Conservation (phyloP, 306 rosid species). For the Begonia loranthoides region DNA sequence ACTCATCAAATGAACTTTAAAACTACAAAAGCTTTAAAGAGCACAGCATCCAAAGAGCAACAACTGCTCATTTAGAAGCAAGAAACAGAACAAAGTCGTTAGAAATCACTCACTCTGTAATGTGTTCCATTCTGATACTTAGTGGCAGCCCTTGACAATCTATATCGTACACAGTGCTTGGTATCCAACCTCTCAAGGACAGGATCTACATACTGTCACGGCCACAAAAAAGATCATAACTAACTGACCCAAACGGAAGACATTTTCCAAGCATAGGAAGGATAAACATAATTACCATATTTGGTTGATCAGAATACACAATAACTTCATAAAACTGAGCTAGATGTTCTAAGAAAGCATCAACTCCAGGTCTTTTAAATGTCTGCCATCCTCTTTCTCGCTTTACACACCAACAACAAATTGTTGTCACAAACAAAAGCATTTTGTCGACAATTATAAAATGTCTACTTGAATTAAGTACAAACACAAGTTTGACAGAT, state of each 20-base stretch:
- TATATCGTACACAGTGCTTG: constrained; percentile 67
- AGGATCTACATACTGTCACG: constrained; percentile 83
- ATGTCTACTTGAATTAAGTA: neutral
- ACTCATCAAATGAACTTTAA: neutral
- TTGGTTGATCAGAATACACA: constrained; percentile 77
- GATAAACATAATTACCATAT: constrained; percentile 42
- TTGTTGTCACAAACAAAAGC: constrained; percentile 9
- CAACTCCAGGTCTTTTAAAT: constrained; percentile 94
- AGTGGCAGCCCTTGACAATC: constrained; percentile 85
- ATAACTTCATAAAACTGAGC: constrained; percentile 80
- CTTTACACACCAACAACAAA: constrained; percentile 34
- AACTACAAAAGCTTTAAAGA: no score
- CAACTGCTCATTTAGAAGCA: neutral
- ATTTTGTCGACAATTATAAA: neutral
- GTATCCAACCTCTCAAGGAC: constrained; percentile 82
- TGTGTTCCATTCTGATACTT: constrained; percentile 85
- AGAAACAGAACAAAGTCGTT: constrained; percentile 8
- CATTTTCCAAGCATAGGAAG: constrained; percentile 8
- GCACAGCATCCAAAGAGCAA: no score
- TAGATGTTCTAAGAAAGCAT: constrained; percentile 90
- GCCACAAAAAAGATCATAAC: constrained; percentile 13
- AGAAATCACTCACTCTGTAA: constrained; percentile 53
- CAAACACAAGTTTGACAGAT: neutral
- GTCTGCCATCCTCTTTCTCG: constrained; percentile 98
- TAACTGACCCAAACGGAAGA: constrained; percentile 3